A percentile compares a stretch with the other conserved stretches of the same genome.
These are phyloP conservation scores for Lenwebbia sp. DNA, from an alignment of 345 rosid genomes.

Conservation along the genomic window DNA sequence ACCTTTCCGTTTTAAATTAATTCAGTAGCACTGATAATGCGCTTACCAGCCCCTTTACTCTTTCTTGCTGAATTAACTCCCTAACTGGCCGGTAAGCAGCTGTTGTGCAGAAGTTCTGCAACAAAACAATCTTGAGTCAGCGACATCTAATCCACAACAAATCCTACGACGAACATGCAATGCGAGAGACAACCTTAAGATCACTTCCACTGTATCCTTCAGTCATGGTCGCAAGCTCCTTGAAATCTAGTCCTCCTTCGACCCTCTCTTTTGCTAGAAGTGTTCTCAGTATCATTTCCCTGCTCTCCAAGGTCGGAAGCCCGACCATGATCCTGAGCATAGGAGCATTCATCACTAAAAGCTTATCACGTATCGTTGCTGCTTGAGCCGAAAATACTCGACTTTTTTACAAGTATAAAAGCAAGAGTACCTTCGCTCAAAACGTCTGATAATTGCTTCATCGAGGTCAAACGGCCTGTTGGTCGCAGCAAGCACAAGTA, in stretches of 20 bases:
- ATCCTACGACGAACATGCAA: background rate
- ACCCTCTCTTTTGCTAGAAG: constrained; percentile 61
- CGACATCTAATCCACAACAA: background rate
- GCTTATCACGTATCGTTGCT: background rate
- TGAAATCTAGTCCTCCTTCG: constrained; percentile 47
- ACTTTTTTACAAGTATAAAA: background rate
- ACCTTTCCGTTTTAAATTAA: background rate
- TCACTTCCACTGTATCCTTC: constrained; percentile 85
- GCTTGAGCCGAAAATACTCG: background rate
- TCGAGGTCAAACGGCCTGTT: constrained; percentile 96
- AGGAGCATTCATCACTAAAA: background rate
- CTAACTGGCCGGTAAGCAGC: constrained; percentile 86
- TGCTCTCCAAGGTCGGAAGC: constrained; percentile 53
- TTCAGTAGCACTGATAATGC: background rate
- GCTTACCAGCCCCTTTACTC: constrained; percentile 55
- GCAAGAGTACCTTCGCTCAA: constrained; percentile 62
- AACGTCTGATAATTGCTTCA: constrained; percentile 89
- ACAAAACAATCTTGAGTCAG: background rate
- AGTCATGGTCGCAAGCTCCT: constrained; percentile 68
- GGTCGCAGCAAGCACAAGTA: constrained; percentile 94
- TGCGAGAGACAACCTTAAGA: constrained; percentile 44
- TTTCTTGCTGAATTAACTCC: constrained; percentile 74
- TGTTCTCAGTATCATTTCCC: constrained; percentile 63
- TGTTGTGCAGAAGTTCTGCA: constrained; percentile 78
- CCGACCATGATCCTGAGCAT: constrained; percentile 69